Percentiles rank a stretch among this genome's conserved stretches.
Evolutionary conservation across 2,329 filamentous ascomycete genomes (phyloP).

Genomic region (Pestalotiopsis sp.): DNA sequence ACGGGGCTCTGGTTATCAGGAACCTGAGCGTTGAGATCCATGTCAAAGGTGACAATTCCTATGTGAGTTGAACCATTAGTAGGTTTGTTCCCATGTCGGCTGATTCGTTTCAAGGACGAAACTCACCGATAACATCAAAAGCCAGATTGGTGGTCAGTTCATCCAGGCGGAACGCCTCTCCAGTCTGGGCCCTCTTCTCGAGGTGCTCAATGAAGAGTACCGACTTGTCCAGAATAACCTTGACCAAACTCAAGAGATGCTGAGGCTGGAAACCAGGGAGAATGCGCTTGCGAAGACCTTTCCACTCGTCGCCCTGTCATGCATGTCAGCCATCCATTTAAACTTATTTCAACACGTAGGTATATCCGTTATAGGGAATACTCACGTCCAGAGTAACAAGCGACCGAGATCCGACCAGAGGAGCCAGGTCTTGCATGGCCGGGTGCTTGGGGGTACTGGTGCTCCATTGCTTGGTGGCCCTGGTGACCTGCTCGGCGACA

Average conservation of each 20-base stretch:
- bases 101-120: neutral
- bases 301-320: slow-evolving; percentile 12
- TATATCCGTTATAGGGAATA: too few species aligned
- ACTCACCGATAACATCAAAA: slow-evolving; percentile 18
- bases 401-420: slow-evolving; percentile 8
- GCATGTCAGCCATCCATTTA: neutral
- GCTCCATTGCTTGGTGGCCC: slow-evolving; percentile 4
- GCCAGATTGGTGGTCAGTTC: slow-evolving; percentile 15
- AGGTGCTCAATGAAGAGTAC: slow-evolving; percentile 15
- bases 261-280: slow-evolving; percentile 15
- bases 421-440: slow-evolving; percentile 9
- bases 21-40: slow-evolving; percentile 13
- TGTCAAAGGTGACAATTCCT: slow-evolving; percentile 10
- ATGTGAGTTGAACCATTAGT: neutral
- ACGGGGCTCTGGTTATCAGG: slow-evolving; percentile 7
- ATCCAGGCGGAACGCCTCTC: slow-evolving; percentile 14
- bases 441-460: slow-evolving; percentile 11
- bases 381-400: slow-evolving; percentile 12
- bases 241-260: slow-evolving; percentile 16
- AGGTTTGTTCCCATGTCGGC: neutral
- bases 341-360: too few species aligned
- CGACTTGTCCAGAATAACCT: slow-evolving; percentile 17
- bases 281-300: slow-evolving; percentile 11
- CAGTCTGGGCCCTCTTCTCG: slow-evolving; percentile 7
- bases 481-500: slow-evolving; percentile 11